Conservation (phyloP, 2,329 filamentous ascomycete genomes). For the Triangularia verruculosa region DNA sequence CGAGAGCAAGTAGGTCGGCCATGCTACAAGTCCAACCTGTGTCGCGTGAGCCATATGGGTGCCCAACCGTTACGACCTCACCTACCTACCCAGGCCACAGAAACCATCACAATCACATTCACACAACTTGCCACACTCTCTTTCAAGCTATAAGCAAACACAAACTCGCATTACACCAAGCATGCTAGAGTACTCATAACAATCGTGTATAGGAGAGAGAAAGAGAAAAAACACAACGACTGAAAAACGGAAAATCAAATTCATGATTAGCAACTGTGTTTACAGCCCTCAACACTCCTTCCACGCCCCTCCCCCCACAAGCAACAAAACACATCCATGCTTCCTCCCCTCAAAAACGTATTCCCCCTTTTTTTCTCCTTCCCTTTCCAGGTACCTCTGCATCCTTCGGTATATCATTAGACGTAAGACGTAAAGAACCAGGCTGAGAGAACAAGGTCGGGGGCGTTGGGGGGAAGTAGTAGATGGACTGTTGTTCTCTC, state of each 20-base stretch:
- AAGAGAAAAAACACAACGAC: constrained; percentile 10
- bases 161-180: constrained; percentile 6
- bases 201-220: constrained; percentile 4
- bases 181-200: not conserved
- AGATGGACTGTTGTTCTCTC: constrained; percentile 25
- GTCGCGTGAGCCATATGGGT: not conserved
- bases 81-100: not conserved
- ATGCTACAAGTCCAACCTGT: not conserved
- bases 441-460: constrained; percentile 4
- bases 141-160: not conserved
- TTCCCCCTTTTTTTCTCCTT: not conserved
- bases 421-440: constrained; percentile 14
- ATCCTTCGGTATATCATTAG: constrained; percentile 10
- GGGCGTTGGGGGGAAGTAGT: constrained; percentile 23
- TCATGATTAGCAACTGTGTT: constrained; percentile 21
- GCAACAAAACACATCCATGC: constrained; percentile 2
- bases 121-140: not conserved
- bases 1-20: not conserved
- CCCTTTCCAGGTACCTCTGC: not conserved
- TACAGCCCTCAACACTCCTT: constrained; percentile 13
- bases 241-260: constrained; percentile 14
- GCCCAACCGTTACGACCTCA: not conserved
- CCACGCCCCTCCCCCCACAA: not conserved
- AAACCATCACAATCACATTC: not conserved
- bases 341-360: not conserved